Evolutionary conservation across 2,329 filamentous ascomycete genomes (phyloP).

Genomic region (Apiospora koreana): DNA sequence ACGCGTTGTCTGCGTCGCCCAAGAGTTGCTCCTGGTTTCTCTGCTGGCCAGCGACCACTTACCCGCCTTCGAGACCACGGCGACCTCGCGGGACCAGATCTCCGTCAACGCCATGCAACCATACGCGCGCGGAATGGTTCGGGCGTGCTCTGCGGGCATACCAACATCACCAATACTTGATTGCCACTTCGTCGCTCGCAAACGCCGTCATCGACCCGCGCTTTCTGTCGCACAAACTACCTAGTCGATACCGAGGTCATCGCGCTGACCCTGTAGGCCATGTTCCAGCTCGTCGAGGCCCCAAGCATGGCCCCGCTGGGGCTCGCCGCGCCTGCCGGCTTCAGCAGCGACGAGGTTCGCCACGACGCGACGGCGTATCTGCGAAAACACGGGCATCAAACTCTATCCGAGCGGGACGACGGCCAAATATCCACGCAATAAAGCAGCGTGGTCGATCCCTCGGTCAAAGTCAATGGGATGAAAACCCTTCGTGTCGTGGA

Average conservation of each 20-base stretch:
- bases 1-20: conserved; percentile 26
- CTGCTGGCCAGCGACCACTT: conserved; percentile 26
- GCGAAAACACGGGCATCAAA: conserved; percentile 36
- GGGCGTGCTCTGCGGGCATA: conserved; percentile 38
- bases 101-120: conserved; percentile 38
- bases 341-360: no score
- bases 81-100: conserved; percentile 33
- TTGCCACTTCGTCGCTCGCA: conserved; percentile 22
- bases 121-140: conserved; percentile 45
- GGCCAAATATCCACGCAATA: conserved; percentile 41
- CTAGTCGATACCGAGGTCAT: conserved; percentile 38
- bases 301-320: no score
- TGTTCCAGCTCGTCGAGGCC: conserved; percentile 25
- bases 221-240: conserved; percentile 39
- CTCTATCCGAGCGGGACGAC: conserved; percentile 44
- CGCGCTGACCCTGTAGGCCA: conserved; percentile 26
- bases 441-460: conserved; percentile 45
- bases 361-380: no score
- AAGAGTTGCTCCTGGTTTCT: conserved; percentile 21
- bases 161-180: conserved; percentile 23
- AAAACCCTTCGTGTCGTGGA: conserved; percentile 46
- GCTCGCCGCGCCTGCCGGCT: no score
- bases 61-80: conserved; percentile 31
- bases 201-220: conserved; percentile 40
- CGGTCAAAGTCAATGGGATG: conserved; percentile 44